phyloP scores from a whole-genome alignment of 2,329 filamentous ascomycete genomes.

The Pleomassaria siparia region DNA sequence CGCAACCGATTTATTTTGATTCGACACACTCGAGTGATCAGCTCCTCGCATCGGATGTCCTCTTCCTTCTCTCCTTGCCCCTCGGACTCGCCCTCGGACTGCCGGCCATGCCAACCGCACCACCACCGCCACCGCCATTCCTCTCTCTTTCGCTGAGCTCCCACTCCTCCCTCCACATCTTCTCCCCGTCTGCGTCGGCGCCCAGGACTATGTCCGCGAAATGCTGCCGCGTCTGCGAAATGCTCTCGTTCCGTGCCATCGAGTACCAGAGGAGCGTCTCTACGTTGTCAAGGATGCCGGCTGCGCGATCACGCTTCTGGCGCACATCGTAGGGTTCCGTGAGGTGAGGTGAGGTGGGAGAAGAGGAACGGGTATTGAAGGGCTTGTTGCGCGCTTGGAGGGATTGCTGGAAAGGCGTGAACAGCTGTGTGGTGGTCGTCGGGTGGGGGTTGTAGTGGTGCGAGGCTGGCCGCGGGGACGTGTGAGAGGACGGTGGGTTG shows the following conservation, averaged over 20 bases:
- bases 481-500: too few species aligned
- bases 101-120: not conserved
- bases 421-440: slow-evolving; percentile 5
- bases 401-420: slow-evolving; percentile 27
- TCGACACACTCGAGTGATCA: not conserved
- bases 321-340: slow-evolving; percentile 30
- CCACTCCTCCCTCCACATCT: slow-evolving; percentile 23
- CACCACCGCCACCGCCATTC: not conserved
- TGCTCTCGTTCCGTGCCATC: slow-evolving; percentile 36
- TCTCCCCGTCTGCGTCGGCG: slow-evolving; percentile 6
- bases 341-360: too few species aligned
- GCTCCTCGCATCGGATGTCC: not conserved
- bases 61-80: not conserved
- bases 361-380: slow-evolving; percentile 8
- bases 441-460: slow-evolving; percentile 1
- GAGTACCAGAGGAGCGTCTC: slow-evolving; percentile 43
- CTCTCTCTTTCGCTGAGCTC: slow-evolving; percentile 12
- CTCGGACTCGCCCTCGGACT: not conserved
- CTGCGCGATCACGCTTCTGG: slow-evolving; percentile 33
- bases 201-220: slow-evolving; percentile 31
- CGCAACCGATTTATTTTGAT: not conserved
- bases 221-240: slow-evolving; percentile 22
- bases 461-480: too few species aligned
- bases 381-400: slow-evolving; percentile 30
- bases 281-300: slow-evolving; percentile 32